These are phyloP conservation scores for Echria macrotheca DNA, from an alignment of 495 filamentous ascomycete genomes.

Conservation along the genomic window DNA sequence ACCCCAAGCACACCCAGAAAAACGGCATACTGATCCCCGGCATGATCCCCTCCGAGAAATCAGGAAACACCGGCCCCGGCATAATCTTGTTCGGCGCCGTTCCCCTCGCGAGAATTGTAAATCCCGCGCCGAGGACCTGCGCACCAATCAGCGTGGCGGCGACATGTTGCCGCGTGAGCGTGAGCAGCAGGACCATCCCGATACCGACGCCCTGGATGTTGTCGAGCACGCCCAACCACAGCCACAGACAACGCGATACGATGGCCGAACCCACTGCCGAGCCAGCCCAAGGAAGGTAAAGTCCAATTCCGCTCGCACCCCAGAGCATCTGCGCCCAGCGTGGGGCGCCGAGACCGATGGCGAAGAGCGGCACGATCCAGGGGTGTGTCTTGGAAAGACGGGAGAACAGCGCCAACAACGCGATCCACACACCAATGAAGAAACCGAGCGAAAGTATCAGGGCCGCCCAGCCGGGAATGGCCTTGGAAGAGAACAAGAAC, in stretches of 20 bases:
- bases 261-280: slow-evolving; percentile 45
- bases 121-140: slow-evolving; percentile 47
- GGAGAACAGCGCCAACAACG: slow-evolving; percentile 41
- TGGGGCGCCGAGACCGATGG: slow-evolving; percentile 57
- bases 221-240: slow-evolving; percentile 61
- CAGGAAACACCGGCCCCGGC: slow-evolving; percentile 56
- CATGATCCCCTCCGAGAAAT: slow-evolving; percentile 34
- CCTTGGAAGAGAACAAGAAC: slow-evolving; percentile 48
- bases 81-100: slow-evolving; percentile 52
- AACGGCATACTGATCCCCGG: slow-evolving; percentile 44
- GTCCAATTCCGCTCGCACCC: slow-evolving; percentile 51
- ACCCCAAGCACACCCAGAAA: slow-evolving; percentile 60
- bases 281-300: slow-evolving; percentile 57
- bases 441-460: slow-evolving; percentile 48
- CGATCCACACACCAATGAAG: slow-evolving; percentile 52
- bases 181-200: slow-evolving; percentile 60
- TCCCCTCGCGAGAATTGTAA: slow-evolving; percentile 29
- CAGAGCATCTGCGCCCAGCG: slow-evolving; percentile 65
- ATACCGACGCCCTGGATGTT: slow-evolving; percentile 57
- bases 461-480: slow-evolving; percentile 46
- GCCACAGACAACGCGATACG: slow-evolving; percentile 52
- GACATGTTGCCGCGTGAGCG: slow-evolving; percentile 55
- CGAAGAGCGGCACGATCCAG: slow-evolving; percentile 64
- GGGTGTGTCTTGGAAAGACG: slow-evolving; percentile 52
- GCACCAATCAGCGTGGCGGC: slow-evolving; percentile 50